Evolutionary conservation across 78 protist species (phyloP), one percentile per base, ranked within the genome.

Genomic region (Emiliania huxleyi): DNA sequence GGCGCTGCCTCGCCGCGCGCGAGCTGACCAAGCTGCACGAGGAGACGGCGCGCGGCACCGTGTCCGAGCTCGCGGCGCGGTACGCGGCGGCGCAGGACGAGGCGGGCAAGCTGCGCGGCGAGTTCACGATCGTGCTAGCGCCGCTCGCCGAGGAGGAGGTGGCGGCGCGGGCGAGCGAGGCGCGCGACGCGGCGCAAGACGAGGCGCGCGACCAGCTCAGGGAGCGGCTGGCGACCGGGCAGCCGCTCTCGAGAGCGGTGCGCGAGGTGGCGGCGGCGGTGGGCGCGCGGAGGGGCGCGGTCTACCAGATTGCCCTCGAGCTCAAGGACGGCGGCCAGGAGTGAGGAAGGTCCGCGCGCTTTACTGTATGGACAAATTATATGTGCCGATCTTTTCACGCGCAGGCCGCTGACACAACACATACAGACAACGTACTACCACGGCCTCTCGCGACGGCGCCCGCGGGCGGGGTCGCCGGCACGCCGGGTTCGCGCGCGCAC

Each of bases 21-120:
- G 90, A 85, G 90, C 38, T 85, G 37, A 85, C 71, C 71, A 85
- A 85, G 69, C 19, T 85, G 69, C 90, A 85, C 69, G 90, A 85
- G 90, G 71, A 44, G 69, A 2, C 35, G 26, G 0, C 0, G 4
- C 90, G 90, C 3, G 69, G 71, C 42, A 21, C 62, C 5, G 6
- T 85, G 26, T 0, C 44, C 1, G 26, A 12, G n/a, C 44, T 45
- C 45, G 37, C 1, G 22, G 40, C 42, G 29, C n/a, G 12, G 29
- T 85, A 6, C 29, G 71, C 69, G 45, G n/a, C 33, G 8, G 22
- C 2, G 44, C 44, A 11, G 1, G 44, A 26, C 4, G 37, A n/a
- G 71, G n/a, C n/a, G n/a, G 85, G 46, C 26, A 4, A 0, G 11
- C 1, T 48, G 11, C 56, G 71, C 40, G 90, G 90, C 69, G 90